Conservation (phyloP, 345 rosid species). For the Firmiana major region DNA sequence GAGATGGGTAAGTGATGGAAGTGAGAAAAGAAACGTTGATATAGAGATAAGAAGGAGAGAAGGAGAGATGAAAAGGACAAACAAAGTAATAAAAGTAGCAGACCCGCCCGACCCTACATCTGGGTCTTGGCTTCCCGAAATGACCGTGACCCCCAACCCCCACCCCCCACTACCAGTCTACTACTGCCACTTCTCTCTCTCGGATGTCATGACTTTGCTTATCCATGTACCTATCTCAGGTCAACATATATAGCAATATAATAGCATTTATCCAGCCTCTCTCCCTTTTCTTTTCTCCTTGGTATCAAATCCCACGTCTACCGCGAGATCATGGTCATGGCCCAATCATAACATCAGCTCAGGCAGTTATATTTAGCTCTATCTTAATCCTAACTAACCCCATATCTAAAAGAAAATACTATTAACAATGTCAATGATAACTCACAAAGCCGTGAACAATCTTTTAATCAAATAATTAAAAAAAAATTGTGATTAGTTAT, state of each 20-base stretch:
- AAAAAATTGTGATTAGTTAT: no score
- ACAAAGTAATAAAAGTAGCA: conserved; percentile 39
- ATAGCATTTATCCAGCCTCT: neutral
- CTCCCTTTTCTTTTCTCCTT: neutral
- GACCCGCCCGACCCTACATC: conserved; percentile 30
- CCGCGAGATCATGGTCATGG: conserved; percentile 25
- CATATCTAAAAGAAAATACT: neutral
- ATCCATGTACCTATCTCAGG: no score
- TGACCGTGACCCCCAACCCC: conserved; percentile 17
- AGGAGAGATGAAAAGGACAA: conserved; percentile 38
- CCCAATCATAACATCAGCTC: conserved; percentile 29
- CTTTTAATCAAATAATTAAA: no score
- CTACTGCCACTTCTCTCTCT: no score
- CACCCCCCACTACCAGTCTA: neutral
- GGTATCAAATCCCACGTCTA: conserved; percentile 10
- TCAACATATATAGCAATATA: no score
- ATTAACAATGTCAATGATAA: neutral
- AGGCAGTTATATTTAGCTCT: neutral
- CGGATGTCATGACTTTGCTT: no score
- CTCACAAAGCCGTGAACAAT: no score
- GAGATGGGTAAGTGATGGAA: conserved; percentile 23
- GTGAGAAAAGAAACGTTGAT: conserved; percentile 20
- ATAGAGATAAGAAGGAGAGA: conserved; percentile 17
- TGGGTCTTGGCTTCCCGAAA: conserved; percentile 18
- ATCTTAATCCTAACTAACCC: neutral